A percentile compares a stretch with the other conserved stretches of the same genome.
Conservation (phyloP, 805 yeast species). For the Lipomyces yamanashiensis region DNA sequence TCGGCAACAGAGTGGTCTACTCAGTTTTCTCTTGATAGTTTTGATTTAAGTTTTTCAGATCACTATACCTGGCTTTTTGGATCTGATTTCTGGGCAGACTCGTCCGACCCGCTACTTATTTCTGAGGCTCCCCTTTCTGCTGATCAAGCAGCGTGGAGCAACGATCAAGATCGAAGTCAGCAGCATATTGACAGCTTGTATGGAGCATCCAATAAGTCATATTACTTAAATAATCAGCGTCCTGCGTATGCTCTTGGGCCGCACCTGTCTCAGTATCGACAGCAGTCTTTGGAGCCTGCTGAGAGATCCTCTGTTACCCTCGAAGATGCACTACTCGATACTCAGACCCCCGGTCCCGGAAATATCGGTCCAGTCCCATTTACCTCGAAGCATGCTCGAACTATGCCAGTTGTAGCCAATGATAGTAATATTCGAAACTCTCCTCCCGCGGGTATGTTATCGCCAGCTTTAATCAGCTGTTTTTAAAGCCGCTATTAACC, state of each 20-base stretch:
- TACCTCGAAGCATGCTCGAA: slow-evolving; percentile 13
- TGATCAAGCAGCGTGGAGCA: background rate
- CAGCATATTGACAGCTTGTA: background rate
- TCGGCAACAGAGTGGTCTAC: slow-evolving; percentile 17
- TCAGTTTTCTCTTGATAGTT: slow-evolving; percentile 32
- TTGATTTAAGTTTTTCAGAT: slow-evolving; percentile 38
- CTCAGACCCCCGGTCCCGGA: slow-evolving; percentile 4
- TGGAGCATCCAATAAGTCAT: background rate
- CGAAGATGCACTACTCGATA: slow-evolving; percentile 8
- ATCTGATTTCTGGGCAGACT: slow-evolving; percentile 36
- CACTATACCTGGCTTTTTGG: slow-evolving; percentile 43
- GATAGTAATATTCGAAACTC: slow-evolving; percentile 15
- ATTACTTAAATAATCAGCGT: background rate
- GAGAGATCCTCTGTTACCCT: slow-evolving; percentile 15
- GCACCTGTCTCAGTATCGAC: background rate
- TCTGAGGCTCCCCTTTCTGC: background rate
- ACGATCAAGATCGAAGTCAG: background rate
- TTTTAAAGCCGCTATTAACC: too few species aligned
- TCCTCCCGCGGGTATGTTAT: slow-evolving; percentile 19
- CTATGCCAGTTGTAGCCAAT: slow-evolving; percentile 16
- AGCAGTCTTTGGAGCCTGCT: background rate
- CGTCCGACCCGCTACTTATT: slow-evolving; percentile 15
- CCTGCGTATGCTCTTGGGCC: background rate
- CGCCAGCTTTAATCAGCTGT: too few species aligned
- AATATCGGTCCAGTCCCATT: slow-evolving; percentile 16